Conservation (phyloP, 345 rosid genomes). For the Pelargonium nanum region DNA sequence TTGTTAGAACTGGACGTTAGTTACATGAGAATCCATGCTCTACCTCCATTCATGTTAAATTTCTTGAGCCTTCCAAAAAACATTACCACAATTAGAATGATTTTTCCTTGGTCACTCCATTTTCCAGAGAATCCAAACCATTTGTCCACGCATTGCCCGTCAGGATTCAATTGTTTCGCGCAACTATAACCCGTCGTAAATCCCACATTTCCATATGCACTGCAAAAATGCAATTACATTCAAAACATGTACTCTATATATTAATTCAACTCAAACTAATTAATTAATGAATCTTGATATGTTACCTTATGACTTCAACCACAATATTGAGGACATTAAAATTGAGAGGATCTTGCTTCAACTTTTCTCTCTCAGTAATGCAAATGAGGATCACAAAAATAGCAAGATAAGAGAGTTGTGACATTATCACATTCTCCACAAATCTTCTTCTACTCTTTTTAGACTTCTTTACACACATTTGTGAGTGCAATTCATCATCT, state of each 20-base stretch:
- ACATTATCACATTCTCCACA: conserved; percentile 17
- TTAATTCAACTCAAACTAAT: too few species aligned
- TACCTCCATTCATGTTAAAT: conserved; percentile 31
- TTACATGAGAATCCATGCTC: conserved; percentile 24
- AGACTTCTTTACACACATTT: background rate
- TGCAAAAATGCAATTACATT: background rate
- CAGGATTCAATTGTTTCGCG: conserved; percentile 13
- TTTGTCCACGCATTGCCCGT: conserved; percentile 14
- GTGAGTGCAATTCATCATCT: background rate
- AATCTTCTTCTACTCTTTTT: conserved; percentile 4
- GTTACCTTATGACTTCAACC: conserved; percentile 28
- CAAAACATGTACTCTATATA: background rate
- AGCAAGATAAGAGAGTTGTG: conserved; percentile 23
- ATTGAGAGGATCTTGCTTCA: conserved; percentile 30
- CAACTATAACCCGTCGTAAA: conserved; percentile 33
- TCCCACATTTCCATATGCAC: conserved; percentile 40
- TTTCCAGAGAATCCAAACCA: conserved; percentile 27
- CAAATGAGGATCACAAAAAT: conserved; percentile 25
- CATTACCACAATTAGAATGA: conserved; percentile 28
- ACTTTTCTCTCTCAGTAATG: conserved; percentile 24
- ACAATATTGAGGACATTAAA: conserved; percentile 22
- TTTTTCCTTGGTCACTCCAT: conserved; percentile 33
- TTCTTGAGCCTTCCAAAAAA: conserved; percentile 36
- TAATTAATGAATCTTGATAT: background rate
- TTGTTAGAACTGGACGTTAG: too few species aligned